A percentile compares a stretch with the other conserved stretches of the same genome.
phyloP scores from a whole-genome alignment of 345 rosid genomes.

The Melaleuca alternifolia region DNA sequence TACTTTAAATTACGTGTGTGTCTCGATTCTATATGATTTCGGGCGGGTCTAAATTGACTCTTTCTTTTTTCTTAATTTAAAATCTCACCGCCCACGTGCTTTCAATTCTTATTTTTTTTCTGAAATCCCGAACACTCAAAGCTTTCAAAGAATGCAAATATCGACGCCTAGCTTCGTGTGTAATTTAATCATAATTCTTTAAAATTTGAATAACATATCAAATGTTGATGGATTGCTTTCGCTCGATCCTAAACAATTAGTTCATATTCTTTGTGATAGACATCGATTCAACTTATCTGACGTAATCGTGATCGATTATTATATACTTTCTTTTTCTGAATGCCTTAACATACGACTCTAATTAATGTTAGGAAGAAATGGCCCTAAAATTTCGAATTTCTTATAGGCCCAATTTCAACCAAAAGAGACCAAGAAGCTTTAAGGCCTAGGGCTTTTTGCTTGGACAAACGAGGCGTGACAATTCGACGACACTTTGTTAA shows the following conservation, averaged over 20 bases:
- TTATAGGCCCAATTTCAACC: neutral
- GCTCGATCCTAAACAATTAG: neutral
- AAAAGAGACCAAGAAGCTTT: neutral
- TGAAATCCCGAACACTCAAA: neutral
- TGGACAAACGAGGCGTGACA: neutral
- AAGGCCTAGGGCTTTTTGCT: neutral
- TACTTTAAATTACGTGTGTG: neutral
- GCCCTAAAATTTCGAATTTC: neutral
- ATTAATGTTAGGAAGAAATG: neutral
- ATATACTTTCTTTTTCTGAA: too few relatives aligned
- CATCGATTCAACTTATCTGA: neutral
- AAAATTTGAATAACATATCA: neutral
- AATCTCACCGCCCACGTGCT: neutral
- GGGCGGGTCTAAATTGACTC: neutral
- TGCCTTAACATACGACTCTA: neutral
- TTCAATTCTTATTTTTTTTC: neutral
- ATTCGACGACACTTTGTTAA: neutral
- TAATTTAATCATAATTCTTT: neutral
- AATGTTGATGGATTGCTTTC: neutral
- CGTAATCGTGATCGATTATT: too few relatives aligned
- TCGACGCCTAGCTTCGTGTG: neutral
- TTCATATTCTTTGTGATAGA: neutral
- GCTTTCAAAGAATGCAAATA: neutral
- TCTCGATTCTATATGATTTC: fast-evolving
- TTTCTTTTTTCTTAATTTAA: neutral